Conservation (phyloP, 2,329 filamentous ascomycete genomes). For the Penicillium brevicompactum region DNA sequence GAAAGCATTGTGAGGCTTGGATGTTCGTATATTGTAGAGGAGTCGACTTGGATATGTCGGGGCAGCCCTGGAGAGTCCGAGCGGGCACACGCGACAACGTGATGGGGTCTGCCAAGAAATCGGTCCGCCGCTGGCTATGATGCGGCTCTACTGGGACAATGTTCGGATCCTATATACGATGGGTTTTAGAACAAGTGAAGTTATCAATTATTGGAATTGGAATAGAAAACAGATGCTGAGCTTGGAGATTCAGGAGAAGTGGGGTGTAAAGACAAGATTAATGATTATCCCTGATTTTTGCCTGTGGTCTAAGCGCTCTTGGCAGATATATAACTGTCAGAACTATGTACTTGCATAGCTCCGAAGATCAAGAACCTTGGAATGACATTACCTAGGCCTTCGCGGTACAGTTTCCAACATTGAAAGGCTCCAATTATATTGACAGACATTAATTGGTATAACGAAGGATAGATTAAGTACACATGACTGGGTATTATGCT, state of each 20-base stretch:
- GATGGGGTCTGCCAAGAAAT: neutral
- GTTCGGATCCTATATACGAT: neutral
- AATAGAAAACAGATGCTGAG: neutral
- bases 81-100: neutral
- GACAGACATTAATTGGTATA: slow-evolving; percentile 7
- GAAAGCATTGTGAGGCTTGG: slow-evolving; percentile 61
- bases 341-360: no score
- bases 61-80: neutral
- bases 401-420: no score
- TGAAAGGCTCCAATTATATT: neutral
- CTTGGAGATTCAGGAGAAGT: slow-evolving; percentile 13
- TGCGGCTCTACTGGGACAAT: neutral
- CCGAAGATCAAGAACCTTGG: no score
- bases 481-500: slow-evolving; percentile 28
- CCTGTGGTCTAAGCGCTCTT: slow-evolving; percentile 7
- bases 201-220: no score
- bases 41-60: neutral
- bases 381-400: no score
- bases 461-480: neutral
- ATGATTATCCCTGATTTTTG: slow-evolving; percentile 9
- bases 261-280: slow-evolving; percentile 6
- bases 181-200: no score
- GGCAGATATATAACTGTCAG: neutral
- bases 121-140: neutral
- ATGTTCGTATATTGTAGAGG: neutral